Conservation (phyloP, 208 protist species). For the Crithidia expoeki region DNA sequence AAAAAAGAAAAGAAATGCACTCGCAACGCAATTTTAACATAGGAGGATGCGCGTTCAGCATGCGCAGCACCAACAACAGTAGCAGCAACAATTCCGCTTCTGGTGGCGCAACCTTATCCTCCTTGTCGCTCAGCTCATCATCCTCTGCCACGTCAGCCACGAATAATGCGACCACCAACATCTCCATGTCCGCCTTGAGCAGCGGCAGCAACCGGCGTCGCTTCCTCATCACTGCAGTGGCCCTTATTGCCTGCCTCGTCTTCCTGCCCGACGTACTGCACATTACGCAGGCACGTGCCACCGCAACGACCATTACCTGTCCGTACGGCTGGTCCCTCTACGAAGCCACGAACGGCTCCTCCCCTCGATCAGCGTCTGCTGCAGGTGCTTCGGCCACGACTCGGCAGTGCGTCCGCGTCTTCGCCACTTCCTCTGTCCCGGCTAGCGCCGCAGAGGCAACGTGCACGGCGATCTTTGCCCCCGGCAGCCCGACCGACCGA, state of each 20-base stretch:
- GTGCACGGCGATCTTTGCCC: slow-evolving; percentile 12
- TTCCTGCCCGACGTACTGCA: slow-evolving; percentile 10
- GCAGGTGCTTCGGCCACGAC: background rate
- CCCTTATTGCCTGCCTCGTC: slow-evolving; percentile 3
- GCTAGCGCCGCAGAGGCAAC: slow-evolving; percentile 14
- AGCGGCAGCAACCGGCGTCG: background rate
- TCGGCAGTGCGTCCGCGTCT: slow-evolving; percentile 23
- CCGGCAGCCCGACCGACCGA: background rate
- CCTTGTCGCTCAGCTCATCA: background rate
- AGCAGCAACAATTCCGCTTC: background rate
- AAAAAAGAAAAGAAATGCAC: too few relatives aligned
- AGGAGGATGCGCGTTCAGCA: background rate
- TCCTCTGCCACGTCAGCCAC: background rate
- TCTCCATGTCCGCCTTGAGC: background rate
- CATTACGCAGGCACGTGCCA: slow-evolving; percentile 7
- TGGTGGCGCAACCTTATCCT: background rate
- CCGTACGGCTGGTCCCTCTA: slow-evolving; percentile 32
- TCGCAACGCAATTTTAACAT: background rate
- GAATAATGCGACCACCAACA: background rate
- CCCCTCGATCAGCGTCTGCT: background rate
- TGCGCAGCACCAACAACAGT: background rate
- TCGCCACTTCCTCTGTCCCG: slow-evolving; percentile 1
- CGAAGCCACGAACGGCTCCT: background rate
- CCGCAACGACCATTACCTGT: slow-evolving; percentile 16
- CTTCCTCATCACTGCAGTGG: background rate